phyloP scores from a whole-genome alignment of 306 rosid species.

The Gillenia trifoliata region DNA sequence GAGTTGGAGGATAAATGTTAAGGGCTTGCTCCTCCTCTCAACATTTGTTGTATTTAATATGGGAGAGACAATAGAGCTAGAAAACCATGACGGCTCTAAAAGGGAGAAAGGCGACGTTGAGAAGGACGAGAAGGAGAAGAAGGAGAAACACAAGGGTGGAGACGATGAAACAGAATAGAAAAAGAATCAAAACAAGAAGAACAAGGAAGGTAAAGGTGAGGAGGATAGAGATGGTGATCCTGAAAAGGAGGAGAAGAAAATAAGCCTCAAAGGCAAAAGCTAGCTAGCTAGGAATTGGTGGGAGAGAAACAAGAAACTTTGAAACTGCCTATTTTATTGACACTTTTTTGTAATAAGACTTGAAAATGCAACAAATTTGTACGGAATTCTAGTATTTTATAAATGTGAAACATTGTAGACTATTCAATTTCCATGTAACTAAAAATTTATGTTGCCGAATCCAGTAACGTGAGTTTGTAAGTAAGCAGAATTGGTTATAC shows the following conservation, averaged over 20 bases:
- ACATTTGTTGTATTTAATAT: not conserved
- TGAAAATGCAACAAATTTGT: not conserved
- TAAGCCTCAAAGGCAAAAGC: not conserved
- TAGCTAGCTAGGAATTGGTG: not conserved
- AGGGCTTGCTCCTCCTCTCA: not conserved
- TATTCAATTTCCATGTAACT: too few relatives aligned
- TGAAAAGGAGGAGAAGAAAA: constrained; percentile 22
- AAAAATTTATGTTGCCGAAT: too few relatives aligned
- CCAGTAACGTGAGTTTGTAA: too few relatives aligned
- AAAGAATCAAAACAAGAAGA: not conserved
- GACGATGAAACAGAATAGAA: constrained; percentile 9
- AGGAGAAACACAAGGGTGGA: not conserved
- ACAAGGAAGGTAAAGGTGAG: constrained; percentile 12
- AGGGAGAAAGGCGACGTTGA: not conserved
- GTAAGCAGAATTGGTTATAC: too few relatives aligned
- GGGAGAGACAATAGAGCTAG: constrained; percentile 15
- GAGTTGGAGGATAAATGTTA: not conserved
- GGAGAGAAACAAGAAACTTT: not conserved
- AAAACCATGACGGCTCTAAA: constrained; percentile 15
- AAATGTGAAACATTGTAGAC: too few relatives aligned
- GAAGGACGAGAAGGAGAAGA: not conserved
- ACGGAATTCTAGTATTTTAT: not conserved
- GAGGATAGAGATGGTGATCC: constrained; percentile 9
- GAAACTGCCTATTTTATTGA: not conserved
- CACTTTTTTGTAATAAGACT: not conserved